Conservation (phyloP, 2,329 filamentous ascomycete genomes). For the Epichloe sylvatica region DNA sequence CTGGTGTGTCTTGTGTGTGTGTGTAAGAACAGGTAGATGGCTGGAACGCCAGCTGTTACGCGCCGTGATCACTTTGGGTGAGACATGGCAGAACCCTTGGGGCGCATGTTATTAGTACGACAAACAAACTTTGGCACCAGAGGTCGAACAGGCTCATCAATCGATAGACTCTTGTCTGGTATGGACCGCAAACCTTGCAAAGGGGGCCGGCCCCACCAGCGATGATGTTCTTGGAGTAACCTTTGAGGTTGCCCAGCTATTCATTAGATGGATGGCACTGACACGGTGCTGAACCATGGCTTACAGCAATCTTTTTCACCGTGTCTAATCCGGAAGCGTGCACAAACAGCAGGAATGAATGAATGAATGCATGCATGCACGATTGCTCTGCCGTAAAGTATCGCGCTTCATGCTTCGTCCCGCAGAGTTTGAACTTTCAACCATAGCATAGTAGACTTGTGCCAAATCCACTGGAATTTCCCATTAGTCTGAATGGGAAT, state of each 20-base stretch:
- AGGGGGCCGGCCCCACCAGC: not conserved
- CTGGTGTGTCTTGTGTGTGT: too few species aligned
- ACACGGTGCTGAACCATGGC: too few species aligned
- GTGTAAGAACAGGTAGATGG: not conserved
- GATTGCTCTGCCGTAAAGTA: too few species aligned
- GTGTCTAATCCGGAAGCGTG: not conserved
- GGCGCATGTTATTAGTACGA: not conserved
- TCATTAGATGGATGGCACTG: too few species aligned
- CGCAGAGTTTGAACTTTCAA: too few species aligned
- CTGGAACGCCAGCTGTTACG: not conserved
- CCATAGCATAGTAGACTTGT: not conserved
- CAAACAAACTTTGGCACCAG: not conserved
- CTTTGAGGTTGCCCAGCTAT: too few species aligned
- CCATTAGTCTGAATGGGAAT: too few species aligned
- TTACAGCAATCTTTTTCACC: too few species aligned
- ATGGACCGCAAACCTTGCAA: conserved; percentile 5
- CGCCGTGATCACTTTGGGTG: conserved; percentile 1
- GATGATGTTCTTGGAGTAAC: not conserved
- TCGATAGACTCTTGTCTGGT: not conserved
- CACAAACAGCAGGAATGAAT: too few species aligned
- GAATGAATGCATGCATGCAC: too few species aligned
- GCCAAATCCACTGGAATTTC: not conserved
- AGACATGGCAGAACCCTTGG: not conserved
- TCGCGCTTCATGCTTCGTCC: too few species aligned
- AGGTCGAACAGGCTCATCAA: not conserved